A percentile compares a stretch with the other conserved stretches of the same genome.
Evolutionary conservation across 306 rosid genomes (phyloP).

Genomic region (Gleditsia sinensis): DNA sequence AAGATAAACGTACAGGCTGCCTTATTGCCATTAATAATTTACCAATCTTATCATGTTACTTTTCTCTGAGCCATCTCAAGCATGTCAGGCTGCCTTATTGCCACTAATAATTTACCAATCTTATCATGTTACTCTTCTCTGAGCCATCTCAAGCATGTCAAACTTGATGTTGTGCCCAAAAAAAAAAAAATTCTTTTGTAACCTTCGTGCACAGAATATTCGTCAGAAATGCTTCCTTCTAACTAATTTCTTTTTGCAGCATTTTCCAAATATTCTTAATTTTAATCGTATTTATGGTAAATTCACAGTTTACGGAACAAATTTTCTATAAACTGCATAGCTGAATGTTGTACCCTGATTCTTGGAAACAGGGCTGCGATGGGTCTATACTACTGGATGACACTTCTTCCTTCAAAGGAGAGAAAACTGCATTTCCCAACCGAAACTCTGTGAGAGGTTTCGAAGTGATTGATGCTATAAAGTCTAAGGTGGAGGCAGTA

Average conservation of each 20-base stretch:
- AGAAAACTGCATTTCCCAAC: constrained; percentile 73
- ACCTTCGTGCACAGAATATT: neutral
- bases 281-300: neutral
- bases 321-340: neutral
- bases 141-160: too few relatives aligned
- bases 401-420: constrained; percentile 57
- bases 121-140: too few relatives aligned
- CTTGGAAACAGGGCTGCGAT: constrained; percentile 76
- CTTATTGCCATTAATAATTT: too few relatives aligned
- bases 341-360: neutral
- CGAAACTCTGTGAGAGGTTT: constrained; percentile 61
- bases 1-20: neutral
- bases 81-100: too few relatives aligned
- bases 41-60: too few relatives aligned
- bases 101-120: too few relatives aligned
- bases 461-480: constrained; percentile 60
- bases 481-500: constrained; percentile 48
- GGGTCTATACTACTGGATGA: constrained; percentile 78
- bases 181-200: neutral
- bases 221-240: neutral
- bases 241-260: neutral
- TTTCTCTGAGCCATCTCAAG: too few relatives aligned
- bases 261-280: neutral
- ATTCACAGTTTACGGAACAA: neutral
- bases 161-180: neutral